Conservation (phyloP, 805 yeast genomes). For the Starmerella vaccinii region DNA sequence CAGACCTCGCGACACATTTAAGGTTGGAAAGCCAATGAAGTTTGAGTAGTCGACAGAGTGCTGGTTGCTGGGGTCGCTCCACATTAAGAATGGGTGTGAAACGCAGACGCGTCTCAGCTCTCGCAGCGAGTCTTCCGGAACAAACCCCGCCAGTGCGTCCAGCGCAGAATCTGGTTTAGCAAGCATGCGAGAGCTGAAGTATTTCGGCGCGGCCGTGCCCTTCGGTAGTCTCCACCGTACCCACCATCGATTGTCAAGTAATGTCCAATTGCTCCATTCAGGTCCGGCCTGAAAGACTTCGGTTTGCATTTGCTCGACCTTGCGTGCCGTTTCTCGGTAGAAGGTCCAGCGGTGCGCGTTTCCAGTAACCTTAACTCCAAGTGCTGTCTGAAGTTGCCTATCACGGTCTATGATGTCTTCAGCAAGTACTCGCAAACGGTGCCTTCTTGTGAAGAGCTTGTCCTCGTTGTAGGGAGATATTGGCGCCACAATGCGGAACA, state of each 20-base stretch:
- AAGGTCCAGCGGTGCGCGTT: not conserved
- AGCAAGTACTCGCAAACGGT: conserved; percentile 6
- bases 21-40: conserved; percentile 23
- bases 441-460: conserved; percentile 12
- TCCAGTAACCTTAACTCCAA: conserved; percentile 10
- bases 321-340: conserved; percentile 11
- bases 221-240: conserved; percentile 20
- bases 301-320: not conserved
- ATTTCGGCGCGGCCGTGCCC: not conserved
- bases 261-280: conserved; percentile 21
- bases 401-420: not conserved
- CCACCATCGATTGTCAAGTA: conserved; percentile 23
- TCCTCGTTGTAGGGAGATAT: conserved; percentile 16
- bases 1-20: conserved; percentile 7
- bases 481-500: conserved; percentile 16
- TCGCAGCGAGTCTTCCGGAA: not conserved
- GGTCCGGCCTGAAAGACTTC: conserved; percentile 11
- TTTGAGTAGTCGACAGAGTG: conserved; percentile 1
- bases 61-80: conserved; percentile 11
- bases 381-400: not conserved
- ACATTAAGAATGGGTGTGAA: conserved; percentile 21
- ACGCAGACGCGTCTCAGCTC: not conserved
- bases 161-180: not conserved
- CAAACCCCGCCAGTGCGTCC: not conserved
- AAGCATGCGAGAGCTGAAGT: conserved; percentile 10